Base-by-base conservation (phyloP, 208 protist species). In the Paratrypanosoma confusum region DNA sequence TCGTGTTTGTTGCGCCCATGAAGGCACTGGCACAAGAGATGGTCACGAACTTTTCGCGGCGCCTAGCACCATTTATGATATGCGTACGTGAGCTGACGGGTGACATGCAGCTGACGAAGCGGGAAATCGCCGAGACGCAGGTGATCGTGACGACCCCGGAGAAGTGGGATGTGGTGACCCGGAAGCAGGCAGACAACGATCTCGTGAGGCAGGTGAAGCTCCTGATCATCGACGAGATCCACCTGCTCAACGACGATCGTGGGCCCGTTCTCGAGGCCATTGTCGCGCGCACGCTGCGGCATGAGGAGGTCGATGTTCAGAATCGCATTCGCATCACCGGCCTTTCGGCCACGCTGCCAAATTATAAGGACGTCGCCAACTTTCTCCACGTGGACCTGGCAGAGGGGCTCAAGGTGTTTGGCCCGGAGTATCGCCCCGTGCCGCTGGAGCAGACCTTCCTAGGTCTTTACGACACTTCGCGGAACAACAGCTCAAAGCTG, bases 111-210 rank as follows among this genome's bases (percentile, higher is more conserved):
- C 79, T 99, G 23, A 98, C 96, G 6, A 95, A 96, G 67, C 73
- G 86, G 39, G 96, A 99, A 68, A 64, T 99, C 6, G 65, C 70
- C 16, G 83, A 97, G 47, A 98, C 96, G 26, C 95, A 99, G 44
- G 86, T 99, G 38, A 96, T 99, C 33, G 95, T 99, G 10, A 98
- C 96, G 1, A 99, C 98, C 5, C 97, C 98, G 4, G 97, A 99
- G 64, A 99, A 99, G 71, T 99, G 97, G 96, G 98, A 99, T 67
- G 96, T 99, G 17, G 94, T 99, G 26, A 99, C 97, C 11, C 81
- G 98, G 52, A 99, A 99, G 70, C 82, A 81, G 42, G 89, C 66
- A 45, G 98, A 99, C 57, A 66, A 84, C n/a, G 88, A 88, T 22
- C 71, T 99, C 1, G 61, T 78, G 4, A 51, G 51, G 34, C 64